Base-by-base conservation (phyloP, 2,329 filamentous ascomycete genomes). In the Colletotrichum godetiae region DNA sequence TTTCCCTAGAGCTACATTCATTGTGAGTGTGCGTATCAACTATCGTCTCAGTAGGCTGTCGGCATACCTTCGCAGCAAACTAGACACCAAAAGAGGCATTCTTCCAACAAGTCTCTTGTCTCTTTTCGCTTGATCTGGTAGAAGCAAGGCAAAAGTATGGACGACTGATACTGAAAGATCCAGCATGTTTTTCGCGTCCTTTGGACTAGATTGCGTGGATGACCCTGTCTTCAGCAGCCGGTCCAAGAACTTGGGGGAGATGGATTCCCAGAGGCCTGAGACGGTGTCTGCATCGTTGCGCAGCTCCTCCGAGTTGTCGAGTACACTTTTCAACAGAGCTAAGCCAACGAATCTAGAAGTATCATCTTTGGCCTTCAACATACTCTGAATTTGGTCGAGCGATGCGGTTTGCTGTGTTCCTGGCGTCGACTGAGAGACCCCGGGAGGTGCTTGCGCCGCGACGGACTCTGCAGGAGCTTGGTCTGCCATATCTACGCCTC, bases 321-420 rank as follows among this genome's bases (percentile, higher is more conserved):
- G 85, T 13, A 92, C 82, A n/a, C 90, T 89, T 77, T 91, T 92
- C 63, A 93, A 85, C 27, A 93, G 85, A 1, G 91, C 90, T 27
- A 94, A 84, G 8, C 91, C 92, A 52, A 93, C 91, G 76, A 94
- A 93, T 77, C 90, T 88, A 24, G 90, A 89, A 0, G 92, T 93
- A 78, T 94, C 92, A 78, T 93, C 88, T 73, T 90, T 91, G 67
- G 88, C 81, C 67, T 84, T 83, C 42, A 94, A 85, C 3, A 93
- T 85, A 1, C 83, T 77, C 75, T 89, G 84, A 66, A 92, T 87
- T 76, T 88, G 88, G 63, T 86, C 81, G 64, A 90, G 83, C 67
- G 67, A 78, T 79, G 49, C 67, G 35, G 61, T 62, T 56, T 56
- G 61, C 35, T 68, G 70, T 7, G 70, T 64, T 8, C 53, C 53